Evolutionary conservation across 2,329 filamentous ascomycete genomes (phyloP).

Genomic region (Botrytis tulipae): DNA sequence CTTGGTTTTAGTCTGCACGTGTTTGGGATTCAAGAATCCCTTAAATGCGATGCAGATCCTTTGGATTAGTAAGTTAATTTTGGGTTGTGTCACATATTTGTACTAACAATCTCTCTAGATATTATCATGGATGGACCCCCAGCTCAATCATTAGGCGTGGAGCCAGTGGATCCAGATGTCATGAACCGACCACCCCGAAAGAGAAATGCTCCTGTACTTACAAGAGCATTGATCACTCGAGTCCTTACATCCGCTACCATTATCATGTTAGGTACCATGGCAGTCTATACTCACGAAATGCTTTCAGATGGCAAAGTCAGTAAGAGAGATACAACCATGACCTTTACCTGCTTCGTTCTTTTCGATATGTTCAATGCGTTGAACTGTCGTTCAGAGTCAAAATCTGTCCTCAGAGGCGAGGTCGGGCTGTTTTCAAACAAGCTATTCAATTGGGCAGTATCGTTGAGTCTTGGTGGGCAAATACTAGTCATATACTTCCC

Average conservation of each 20-base stretch:
- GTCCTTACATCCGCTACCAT: conserved; percentile 84
- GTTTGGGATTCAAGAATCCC: conserved; percentile 89
- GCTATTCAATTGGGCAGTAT: conserved; percentile 95
- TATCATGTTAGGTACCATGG: conserved; percentile 90
- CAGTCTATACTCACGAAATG: conserved; percentile 92
- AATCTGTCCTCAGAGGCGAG: conserved; percentile 85
- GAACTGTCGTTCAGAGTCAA: conserved; percentile 85
- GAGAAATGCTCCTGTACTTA: conserved; percentile 88
- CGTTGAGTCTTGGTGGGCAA: conserved; percentile 80
- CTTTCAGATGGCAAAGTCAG: conserved; percentile 76
- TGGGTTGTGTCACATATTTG: background rate
- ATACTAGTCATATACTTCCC: conserved; percentile 92
- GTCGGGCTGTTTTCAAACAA: conserved; percentile 80
- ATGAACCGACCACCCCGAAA: conserved; percentile 88
- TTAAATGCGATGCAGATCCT: conserved; percentile 99
- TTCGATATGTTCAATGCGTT: conserved; percentile 99
- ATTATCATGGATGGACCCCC: conserved; percentile 99
- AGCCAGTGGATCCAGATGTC: conserved; percentile 89
- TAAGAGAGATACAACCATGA: conserved; percentile 96
- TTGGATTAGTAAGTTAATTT: conserved; percentile 82
- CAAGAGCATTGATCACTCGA: conserved; percentile 73
- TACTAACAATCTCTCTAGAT: conserved; percentile 53
- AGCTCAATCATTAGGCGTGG: conserved; percentile 93
- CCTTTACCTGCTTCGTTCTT: conserved; percentile 96
- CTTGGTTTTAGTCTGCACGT: conserved; percentile 87